A percentile compares a stretch with the other conserved stretches of the same genome.
Evolutionary conservation across 768 basidiomycete genomes (phyloP).

Genomic region (Dioszegia aurantiaca): DNA sequence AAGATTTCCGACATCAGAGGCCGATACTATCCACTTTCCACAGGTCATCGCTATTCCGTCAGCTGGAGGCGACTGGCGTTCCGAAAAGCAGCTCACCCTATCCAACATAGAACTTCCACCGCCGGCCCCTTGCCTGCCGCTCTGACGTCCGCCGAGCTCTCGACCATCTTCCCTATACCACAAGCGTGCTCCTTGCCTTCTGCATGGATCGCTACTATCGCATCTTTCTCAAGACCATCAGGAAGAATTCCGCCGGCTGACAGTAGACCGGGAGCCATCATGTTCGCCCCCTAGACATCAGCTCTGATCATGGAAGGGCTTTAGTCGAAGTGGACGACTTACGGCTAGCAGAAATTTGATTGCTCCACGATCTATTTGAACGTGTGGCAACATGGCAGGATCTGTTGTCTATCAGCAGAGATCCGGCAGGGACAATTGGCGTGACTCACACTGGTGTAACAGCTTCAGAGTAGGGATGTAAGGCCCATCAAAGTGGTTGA

Average conservation of each 20-base stretch:
- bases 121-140: constrained; percentile 84
- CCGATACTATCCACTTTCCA: constrained; percentile 31
- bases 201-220: constrained; percentile 85
- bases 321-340: constrained; percentile 22
- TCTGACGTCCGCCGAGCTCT: constrained; percentile 84
- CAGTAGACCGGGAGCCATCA: constrained; percentile 75
- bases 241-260: constrained; percentile 87
- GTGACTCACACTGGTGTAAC: constrained; percentile 78
- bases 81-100: constrained; percentile 40
- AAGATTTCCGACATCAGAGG: constrained; percentile 1
- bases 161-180: constrained; percentile 76
- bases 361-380: constrained; percentile 90
- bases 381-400: constrained; percentile 82
- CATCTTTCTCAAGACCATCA: constrained; percentile 65
- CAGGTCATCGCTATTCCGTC: constrained; percentile 22
- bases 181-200: constrained; percentile 92
- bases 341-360: constrained; percentile 92
- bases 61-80: not conserved
- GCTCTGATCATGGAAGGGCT: not conserved
- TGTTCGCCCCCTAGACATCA: constrained; percentile 52
- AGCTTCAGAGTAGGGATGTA: constrained; percentile 83
- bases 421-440: not conserved
- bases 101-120: constrained; percentile 68
- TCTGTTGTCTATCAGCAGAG: constrained; percentile 57
- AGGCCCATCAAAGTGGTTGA: constrained; percentile 95